These are phyloP conservation scores for Xerocomus minutiporus DNA, from an alignment of 1,284 basidiomycete species.

Conservation along the genomic window DNA sequence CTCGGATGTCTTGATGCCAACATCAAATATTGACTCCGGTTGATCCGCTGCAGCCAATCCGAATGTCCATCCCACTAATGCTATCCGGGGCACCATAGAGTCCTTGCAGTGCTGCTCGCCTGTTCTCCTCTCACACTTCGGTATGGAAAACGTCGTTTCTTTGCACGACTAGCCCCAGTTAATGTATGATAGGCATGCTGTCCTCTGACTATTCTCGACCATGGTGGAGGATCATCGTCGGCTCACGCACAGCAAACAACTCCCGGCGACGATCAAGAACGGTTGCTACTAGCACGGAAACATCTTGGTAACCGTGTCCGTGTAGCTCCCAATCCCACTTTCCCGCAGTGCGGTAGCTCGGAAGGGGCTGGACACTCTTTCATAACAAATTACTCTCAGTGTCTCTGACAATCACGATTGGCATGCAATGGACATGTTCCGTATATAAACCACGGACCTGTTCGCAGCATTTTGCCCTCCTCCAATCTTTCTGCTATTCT, in stretches of 20 bases:
- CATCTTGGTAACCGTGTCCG: slow-evolving; percentile 30
- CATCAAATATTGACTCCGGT: slow-evolving; percentile 13
- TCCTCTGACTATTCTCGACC: slow-evolving; percentile 12
- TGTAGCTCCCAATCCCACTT: slow-evolving; percentile 19
- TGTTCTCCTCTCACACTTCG: slow-evolving; percentile 14
- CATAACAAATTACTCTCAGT: slow-evolving; percentile 20
- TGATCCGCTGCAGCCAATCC: slow-evolving; percentile 30
- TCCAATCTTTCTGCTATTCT: slow-evolving; percentile 15
- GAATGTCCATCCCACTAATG: slow-evolving; percentile 4
- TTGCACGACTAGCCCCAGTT: slow-evolving; percentile 10
- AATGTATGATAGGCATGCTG: slow-evolving; percentile 6
- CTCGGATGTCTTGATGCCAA: slow-evolving; percentile 8
- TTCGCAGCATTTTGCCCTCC: slow-evolving; percentile 5
- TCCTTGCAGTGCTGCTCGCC: slow-evolving; percentile 9
- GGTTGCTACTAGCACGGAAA: slow-evolving; percentile 28
- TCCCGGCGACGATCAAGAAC: slow-evolving; percentile 31
- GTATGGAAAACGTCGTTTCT: slow-evolving; percentile 25
- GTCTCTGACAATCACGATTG: slow-evolving; percentile 18
- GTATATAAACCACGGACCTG: slow-evolving; percentile 27
- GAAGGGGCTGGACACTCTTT: slow-evolving; percentile 25
- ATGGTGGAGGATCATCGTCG: slow-evolving; percentile 23
- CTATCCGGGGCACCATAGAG: slow-evolving; percentile 6
- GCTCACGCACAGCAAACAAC: slow-evolving; percentile 30
- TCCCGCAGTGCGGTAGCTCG: slow-evolving; percentile 20
- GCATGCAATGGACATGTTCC: slow-evolving; percentile 20